A percentile compares a stretch with the other conserved stretches of the same genome.
Conservation (phyloP, 768 basidiomycete species). For the Panaeolus papilionaceus region DNA sequence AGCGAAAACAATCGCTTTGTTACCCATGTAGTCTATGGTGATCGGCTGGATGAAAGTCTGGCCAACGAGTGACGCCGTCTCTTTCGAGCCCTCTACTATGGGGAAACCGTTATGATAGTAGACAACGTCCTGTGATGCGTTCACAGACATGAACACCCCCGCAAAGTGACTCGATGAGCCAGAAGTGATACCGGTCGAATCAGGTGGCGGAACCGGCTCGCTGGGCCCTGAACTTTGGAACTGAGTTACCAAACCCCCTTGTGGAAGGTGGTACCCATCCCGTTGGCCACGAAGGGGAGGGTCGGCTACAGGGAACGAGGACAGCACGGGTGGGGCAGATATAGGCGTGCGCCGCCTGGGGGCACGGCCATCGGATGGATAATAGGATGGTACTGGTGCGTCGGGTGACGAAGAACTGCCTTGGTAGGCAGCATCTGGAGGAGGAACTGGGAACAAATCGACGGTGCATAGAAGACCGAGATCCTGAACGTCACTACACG, state of each 20-base stretch:
- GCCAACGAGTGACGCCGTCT: constrained; percentile 61
- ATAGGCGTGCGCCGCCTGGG: not conserved
- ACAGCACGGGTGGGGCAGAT: not conserved
- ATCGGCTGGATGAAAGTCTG: constrained; percentile 65
- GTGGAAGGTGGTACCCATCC: constrained; percentile 15
- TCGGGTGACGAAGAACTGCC: not conserved
- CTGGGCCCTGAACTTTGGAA: not conserved
- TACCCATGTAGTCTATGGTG: constrained; percentile 62
- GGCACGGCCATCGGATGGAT: constrained; percentile 12
- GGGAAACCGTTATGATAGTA: constrained; percentile 47
- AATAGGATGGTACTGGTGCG: not conserved
- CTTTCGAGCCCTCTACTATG: constrained; percentile 56
- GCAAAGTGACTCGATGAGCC: constrained; percentile 17
- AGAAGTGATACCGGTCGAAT: not conserved
- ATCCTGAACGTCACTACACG: constrained; percentile 59
- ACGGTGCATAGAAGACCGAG: constrained; percentile 78
- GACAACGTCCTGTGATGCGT: constrained; percentile 41
- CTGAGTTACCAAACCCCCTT: constrained; percentile 10
- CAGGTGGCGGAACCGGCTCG: not conserved
- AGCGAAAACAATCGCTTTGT: constrained; percentile 63
- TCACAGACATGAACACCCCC: constrained; percentile 26
- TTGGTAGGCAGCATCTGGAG: constrained; percentile 18
- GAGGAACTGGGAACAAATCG: constrained; percentile 72
- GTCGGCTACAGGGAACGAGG: not conserved
- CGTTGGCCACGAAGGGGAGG: constrained; percentile 3